These are phyloP conservation scores for Amanita fuliginea DNA, from an alignment of 768 basidiomycete species.

Conservation along the genomic window DNA sequence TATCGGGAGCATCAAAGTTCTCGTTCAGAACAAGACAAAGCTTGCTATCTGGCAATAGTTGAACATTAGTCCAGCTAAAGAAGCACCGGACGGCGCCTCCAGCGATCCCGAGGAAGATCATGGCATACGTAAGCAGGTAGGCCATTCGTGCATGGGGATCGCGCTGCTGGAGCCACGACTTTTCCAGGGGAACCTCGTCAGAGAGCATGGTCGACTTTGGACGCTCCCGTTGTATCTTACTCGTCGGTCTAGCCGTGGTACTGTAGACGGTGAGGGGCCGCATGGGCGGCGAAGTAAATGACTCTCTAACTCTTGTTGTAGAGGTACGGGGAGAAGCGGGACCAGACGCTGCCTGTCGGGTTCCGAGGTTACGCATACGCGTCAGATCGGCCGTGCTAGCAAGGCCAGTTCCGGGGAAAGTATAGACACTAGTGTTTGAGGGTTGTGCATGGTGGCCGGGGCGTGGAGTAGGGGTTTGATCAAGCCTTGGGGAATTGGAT, in stretches of 20 bases:
- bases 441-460: constrained; percentile 14
- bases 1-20: constrained; percentile 50
- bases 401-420: constrained; percentile 21
- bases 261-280: constrained; percentile 49
- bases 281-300: constrained; percentile 46
- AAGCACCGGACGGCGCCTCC: constrained; percentile 44
- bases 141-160: constrained; percentile 47
- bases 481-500: constrained; percentile 28
- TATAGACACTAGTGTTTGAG: constrained; percentile 22
- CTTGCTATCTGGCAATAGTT: constrained; percentile 24
- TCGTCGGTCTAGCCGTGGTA: constrained; percentile 27
- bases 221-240: constrained; percentile 29
- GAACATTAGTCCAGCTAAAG: constrained; percentile 44
- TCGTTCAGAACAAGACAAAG: constrained; percentile 70
- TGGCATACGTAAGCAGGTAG: constrained; percentile 51
- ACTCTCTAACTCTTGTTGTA: constrained; percentile 35
- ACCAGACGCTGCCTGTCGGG: constrained; percentile 20
- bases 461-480: constrained; percentile 17
- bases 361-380: constrained; percentile 25
- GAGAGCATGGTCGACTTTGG: constrained; percentile 41
- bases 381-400: constrained; percentile 34
- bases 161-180: constrained; percentile 53
- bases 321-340: constrained; percentile 17
- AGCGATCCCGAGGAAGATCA: constrained; percentile 46
- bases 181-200: constrained; percentile 25